Percentiles rank a stretch among this genome's conserved stretches.
Evolutionary conservation across 192 early-diverging fungal genomes (phyloP).

Genomic region (Gonapodya prolifera): DNA sequence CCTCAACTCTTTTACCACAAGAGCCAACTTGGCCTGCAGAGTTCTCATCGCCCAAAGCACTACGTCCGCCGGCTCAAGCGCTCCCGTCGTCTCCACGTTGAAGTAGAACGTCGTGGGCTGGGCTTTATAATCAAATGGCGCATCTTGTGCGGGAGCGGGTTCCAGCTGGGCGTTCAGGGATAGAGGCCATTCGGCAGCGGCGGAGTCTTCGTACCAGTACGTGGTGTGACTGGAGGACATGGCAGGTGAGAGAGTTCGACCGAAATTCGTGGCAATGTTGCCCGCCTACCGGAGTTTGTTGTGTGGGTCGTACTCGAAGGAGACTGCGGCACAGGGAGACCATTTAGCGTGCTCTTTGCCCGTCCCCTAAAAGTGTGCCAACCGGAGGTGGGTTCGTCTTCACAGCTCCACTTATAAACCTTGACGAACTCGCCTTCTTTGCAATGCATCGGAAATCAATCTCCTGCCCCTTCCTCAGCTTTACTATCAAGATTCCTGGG

Average conservation of each 20-base stretch:
- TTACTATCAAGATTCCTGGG: constrained; percentile 67
- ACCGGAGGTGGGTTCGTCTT: not conserved
- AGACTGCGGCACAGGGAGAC: constrained; percentile 67
- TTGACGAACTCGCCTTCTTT: constrained; percentile 49
- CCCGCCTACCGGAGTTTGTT: constrained; percentile 76
- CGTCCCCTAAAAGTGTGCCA: constrained; percentile 40
- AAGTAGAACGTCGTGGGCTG: constrained; percentile 69
- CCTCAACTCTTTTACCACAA: constrained; percentile 6
- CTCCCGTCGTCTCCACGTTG: constrained; percentile 46
- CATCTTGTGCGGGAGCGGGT: constrained; percentile 11
- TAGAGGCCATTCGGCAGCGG: constrained; percentile 69
- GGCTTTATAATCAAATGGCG: constrained; percentile 61
- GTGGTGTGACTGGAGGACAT: constrained; percentile 45
- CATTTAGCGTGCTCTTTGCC: constrained; percentile 98
- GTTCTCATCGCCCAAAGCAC: constrained; percentile 24
- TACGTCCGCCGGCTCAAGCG: constrained; percentile 27
- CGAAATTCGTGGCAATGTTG: too few relatives aligned
- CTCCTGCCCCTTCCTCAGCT: constrained; percentile 36
- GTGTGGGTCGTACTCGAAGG: constrained; percentile 94
- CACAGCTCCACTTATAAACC: too few relatives aligned
- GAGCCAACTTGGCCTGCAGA: constrained; percentile 24
- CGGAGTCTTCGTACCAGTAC: constrained; percentile 86
- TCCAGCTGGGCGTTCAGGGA: constrained; percentile 24
- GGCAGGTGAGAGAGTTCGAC: not conserved
- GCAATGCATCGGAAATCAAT: constrained; percentile 81